Evolutionary conservation across 108 stramenopile species (phyloP), one percentile per base, ranked within the genome.

Genomic region (Cyclotella choctawhatcheeana): DNA sequence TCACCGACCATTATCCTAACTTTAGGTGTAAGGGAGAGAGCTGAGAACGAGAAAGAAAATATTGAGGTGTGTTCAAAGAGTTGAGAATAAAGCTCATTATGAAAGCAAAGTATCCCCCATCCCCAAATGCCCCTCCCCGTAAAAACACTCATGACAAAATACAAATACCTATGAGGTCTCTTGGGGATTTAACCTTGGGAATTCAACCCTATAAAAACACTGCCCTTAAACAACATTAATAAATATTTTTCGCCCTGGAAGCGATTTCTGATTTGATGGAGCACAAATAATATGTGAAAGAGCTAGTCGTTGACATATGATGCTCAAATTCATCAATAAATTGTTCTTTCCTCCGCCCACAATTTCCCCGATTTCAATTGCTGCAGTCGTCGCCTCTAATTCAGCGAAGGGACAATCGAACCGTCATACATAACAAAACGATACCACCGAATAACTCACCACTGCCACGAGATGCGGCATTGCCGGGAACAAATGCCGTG

Each of bases 1-100:
- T 94, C 91, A 21, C 90, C 90, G 45, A 94, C 87, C 43, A 76
- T 64, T 0, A 91, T 81, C 31, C 84, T 83, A 60, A 91, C 79
- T 45, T 85, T 83, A 64, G 86, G 83, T 55, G 69, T 54, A 26
- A 91, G 56, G 43, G 64, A 20, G 51, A 67, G 51, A 0, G 65
- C 31, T 16, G 51, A 43, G 8, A 21, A 18, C 10, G 54, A 26
- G 37, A 55, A 20, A 25, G 30, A 37, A 37, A 16, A 2, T 7
- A 26, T 55, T 27, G 25, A 27, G 4, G 21, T 2, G 25, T 55
- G 27, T 27, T 55, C 25, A 27, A 52, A 14, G 37, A 4, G 17
- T 48, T n/a, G 18, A 48, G 16, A n/a, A 48, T n/a, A n/a, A 8
- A n/a, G 17, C 47, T 17, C 47, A n/a, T 17, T n/a, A 48, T 10